phyloP scores from a whole-genome alignment of 2,329 filamentous ascomycete species.

The Cercospora brassicicola region DNA sequence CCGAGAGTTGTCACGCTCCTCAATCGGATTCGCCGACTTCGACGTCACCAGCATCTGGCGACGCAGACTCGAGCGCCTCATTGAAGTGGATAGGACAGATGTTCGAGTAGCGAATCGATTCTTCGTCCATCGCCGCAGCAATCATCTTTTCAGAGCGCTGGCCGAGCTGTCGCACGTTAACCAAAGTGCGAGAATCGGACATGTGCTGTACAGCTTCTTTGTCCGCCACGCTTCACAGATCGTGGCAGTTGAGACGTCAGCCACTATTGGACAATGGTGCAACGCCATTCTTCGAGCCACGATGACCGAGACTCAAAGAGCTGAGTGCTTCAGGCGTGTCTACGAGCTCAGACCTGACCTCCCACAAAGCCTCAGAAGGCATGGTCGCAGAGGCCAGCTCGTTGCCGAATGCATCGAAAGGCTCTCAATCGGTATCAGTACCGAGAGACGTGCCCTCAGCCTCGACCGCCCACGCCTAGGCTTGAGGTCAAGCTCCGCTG shows the following conservation, averaged over 20 bases:
- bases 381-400: slow-evolving; percentile 14
- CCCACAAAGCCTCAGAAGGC: slow-evolving; percentile 11
- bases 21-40: neutral
- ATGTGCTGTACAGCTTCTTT: slow-evolving; percentile 17
- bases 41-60: slow-evolving; percentile 8
- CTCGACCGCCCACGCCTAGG: neutral
- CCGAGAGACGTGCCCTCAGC: neutral
- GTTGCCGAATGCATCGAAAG: slow-evolving; percentile 17
- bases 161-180: slow-evolving; percentile 20
- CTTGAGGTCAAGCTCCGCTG: slow-evolving; percentile 3
- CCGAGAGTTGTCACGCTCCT: slow-evolving; percentile 16
- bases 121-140: slow-evolving; percentile 15
- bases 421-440: neutral
- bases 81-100: slow-evolving; percentile 11
- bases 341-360: slow-evolving; percentile 14
- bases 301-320: slow-evolving; percentile 15
- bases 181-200: slow-evolving; percentile 10
- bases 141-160: slow-evolving; percentile 19
- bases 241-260: slow-evolving; percentile 12
- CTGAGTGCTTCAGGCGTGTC: slow-evolving; percentile 15
- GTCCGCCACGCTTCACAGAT: slow-evolving; percentile 16
- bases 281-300: slow-evolving; percentile 17
- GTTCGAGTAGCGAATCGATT: neutral
- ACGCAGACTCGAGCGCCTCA: slow-evolving; percentile 11
- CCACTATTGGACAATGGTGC: slow-evolving; percentile 21